Evolutionary conservation across 441 rosid species (phyloP), one percentile per base, ranked within the genome.

Genomic region (Brassica hybrid): DNA sequence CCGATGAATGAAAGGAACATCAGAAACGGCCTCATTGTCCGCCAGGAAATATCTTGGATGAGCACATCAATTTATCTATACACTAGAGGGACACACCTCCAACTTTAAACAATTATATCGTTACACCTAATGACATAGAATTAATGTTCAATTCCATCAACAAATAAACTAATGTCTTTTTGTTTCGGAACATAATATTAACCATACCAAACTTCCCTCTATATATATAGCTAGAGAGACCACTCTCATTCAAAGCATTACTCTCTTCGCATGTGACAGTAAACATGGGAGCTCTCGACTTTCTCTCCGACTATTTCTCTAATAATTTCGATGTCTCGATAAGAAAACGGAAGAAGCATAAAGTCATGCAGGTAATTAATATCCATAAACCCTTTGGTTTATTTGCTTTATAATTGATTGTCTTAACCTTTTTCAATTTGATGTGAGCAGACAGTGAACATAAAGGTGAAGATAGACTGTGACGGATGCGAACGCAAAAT

Each of bases 221-320:
- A 59, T 74, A 72, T 72, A 68, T 6, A 71, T 54, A 17, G 50
- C 50, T 74, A 68, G 4, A 66, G 73, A 50, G 76, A 76, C 78
- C 65, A 76, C 7, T 25, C 34, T 61, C 74, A 19, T 36, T 32
- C 19, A 7, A 60, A 4, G 1, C 32, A 21, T 73, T 16, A 3
- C 76, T 21, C 54, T 14, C 32, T 48, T 54, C 17, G 16, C 45
- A 9, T 25, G 50, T 21, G 23, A 21, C 7, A 74, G 61, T 34
- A n/a, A 76, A 84, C 27, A 91, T 93, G 97, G 96, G 97, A 50
- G 57, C 57, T 50, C 57, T 50, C 10, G 10, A 50, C 3, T 50
- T 50, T 50, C 57, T 50, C 57, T 50, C 19, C 57, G 19, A 50
- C 57, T 50, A 50, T 50, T 14, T 50, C 19, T 50, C 57, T 14